Base-by-base conservation (phyloP, 208 protist species). In the Leishmania braziliensis region DNA sequence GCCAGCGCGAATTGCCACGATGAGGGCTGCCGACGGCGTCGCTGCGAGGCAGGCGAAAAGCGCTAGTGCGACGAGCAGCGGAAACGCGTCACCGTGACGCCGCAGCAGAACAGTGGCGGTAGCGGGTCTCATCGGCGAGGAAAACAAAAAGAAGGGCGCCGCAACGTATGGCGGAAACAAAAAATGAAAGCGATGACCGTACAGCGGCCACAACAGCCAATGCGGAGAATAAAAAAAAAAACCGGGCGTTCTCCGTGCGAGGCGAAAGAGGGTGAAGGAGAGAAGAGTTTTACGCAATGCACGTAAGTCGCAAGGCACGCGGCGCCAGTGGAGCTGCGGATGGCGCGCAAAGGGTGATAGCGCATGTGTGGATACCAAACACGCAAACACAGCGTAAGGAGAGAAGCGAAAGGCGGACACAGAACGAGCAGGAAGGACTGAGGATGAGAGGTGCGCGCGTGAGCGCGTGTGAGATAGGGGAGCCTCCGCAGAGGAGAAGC, bases 1-100 rank as follows among this genome's bases (percentile, higher is more conserved):
- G 4, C 83, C 83, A 14, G 81, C 80, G 16, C 16, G 16, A 8
- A 93, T 50, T 12, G 75, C 63, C n/a, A 78, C 85, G 12, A 54
- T 53, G 29, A 91, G 56, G 8, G 90, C 84, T 46, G 56, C 18
- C n/a, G 78, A 76, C 18, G 69, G 26, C 36, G 77, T 53, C 66
- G 56, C 26, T 9, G 60, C 73, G 14, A 63, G 36, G 63, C 65
- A 39, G 14, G 70, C 29, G 26, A 50, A 48, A 14, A 80, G 6
- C 10, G 81, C 46, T 36, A 84, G 33, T 8, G 75, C 56, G 3
- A 39, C 18, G 36, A 71, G 50, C 36, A 84, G 20, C 8, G n/a
- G 10, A 53, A 43, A 50, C 46, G 39, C 33, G 66, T 43, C 23
- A 29, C 14, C 50, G 29, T 9, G 9, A 23, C 26, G 65, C 62